These are phyloP conservation scores for Aphanomyces euteiches DNA, from an alignment of 352 stramenopile species.

Conservation along the genomic window DNA sequence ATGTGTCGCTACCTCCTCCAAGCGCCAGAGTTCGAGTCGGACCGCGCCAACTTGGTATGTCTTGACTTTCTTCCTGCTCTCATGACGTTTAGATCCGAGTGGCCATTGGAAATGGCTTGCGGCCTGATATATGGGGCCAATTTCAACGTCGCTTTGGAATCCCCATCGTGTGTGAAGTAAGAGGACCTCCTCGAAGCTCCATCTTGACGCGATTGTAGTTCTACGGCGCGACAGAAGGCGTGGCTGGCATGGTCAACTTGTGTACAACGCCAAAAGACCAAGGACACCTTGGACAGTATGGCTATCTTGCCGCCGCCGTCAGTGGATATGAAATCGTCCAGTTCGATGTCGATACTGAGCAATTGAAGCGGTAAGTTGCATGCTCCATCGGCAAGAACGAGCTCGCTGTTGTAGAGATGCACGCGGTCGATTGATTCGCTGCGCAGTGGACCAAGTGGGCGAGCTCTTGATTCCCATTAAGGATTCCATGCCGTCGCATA, in stretches of 20 bases:
- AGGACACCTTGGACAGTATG: slow-evolving; percentile 62
- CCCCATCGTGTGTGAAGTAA: slow-evolving; percentile 66
- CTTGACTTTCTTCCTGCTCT: not conserved
- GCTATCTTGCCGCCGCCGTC: slow-evolving; percentile 48
- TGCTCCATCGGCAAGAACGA: not conserved
- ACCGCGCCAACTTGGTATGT: slow-evolving; percentile 49
- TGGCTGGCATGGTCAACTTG: slow-evolving; percentile 74
- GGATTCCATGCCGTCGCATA: slow-evolving; percentile 45
- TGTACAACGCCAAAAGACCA: slow-evolving; percentile 56
- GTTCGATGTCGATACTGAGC: slow-evolving; percentile 74
- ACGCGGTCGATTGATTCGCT: slow-evolving; percentile 52
- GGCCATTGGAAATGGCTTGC: slow-evolving; percentile 88
- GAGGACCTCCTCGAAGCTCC: not conserved
- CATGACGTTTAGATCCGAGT: slow-evolving; percentile 43
- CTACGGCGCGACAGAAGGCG: slow-evolving; percentile 89
- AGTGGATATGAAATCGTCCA: slow-evolving; percentile 64
- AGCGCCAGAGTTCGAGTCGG: slow-evolving; percentile 42
- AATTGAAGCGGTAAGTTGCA: slow-evolving; percentile 43
- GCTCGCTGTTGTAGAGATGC: slow-evolving; percentile 29
- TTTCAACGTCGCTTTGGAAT: slow-evolving; percentile 88
- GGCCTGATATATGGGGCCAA: slow-evolving; percentile 80
- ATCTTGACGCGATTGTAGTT: slow-evolving; percentile 44
- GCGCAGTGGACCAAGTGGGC: slow-evolving; percentile 54
- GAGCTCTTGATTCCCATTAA: slow-evolving; percentile 70
- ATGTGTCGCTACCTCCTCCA: slow-evolving; percentile 85